Conservation (phyloP, 768 basidiomycete species). For the Serpula lacrymans region DNA sequence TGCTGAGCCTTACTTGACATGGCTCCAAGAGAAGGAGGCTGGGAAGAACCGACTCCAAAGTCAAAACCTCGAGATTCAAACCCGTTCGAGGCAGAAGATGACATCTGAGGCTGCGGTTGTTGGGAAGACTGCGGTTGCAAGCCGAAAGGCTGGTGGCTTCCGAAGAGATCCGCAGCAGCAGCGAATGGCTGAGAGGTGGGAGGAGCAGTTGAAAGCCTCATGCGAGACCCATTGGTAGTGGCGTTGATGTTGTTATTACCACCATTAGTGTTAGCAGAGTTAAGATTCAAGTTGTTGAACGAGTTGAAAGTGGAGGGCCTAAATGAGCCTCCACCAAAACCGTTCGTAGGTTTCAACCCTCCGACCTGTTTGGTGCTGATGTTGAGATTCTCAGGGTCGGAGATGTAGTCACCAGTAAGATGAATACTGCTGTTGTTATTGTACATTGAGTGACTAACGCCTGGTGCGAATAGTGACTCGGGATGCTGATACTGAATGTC, state of each 20-base stretch:
- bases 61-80: constrained; percentile 30
- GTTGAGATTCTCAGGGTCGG: constrained; percentile 29
- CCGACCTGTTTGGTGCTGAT: constrained; percentile 24
- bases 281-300: constrained; percentile 26
- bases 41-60: constrained; percentile 24
- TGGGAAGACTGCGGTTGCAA: constrained; percentile 33
- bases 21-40: constrained; percentile 13
- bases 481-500: constrained; percentile 31
- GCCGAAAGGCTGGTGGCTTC: constrained; percentile 20
- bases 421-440: constrained; percentile 35
- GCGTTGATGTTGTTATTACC: constrained; percentile 17
- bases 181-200: constrained; percentile 24
- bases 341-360: constrained; percentile 26
- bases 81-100: constrained; percentile 17
- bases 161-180: constrained; percentile 21
- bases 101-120: constrained; percentile 27
- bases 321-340: constrained; percentile 33
- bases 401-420: constrained; percentile 30
- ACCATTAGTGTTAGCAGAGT: constrained; percentile 21
- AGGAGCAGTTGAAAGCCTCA: constrained; percentile 32
- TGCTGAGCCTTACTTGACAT: constrained; percentile 25
- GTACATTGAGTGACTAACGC: constrained; percentile 36
- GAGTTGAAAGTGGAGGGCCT: constrained; percentile 35
- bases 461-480: constrained; percentile 28
- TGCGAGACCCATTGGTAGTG: constrained; percentile 31